These are phyloP conservation scores for Neonectria sp. DNA, from an alignment of 2,329 filamentous ascomycete species.

Conservation along the genomic window DNA sequence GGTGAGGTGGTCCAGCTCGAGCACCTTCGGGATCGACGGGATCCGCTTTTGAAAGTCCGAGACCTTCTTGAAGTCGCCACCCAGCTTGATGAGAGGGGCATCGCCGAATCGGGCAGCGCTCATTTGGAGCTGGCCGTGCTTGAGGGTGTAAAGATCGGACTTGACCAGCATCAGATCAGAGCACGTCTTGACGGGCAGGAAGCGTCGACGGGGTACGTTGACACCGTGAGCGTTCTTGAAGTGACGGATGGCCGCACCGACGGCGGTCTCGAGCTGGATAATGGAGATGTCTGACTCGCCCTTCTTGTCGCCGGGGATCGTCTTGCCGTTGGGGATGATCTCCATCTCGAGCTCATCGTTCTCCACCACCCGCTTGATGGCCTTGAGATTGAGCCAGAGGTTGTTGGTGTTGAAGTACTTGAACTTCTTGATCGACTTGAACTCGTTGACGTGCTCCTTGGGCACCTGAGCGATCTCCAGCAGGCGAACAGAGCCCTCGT, in stretches of 20 bases:
- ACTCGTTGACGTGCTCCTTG: slow-evolving; percentile 99
- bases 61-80: slow-evolving; percentile 99
- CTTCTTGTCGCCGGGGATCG: slow-evolving; percentile 99
- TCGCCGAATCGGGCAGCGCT: slow-evolving; percentile 97
- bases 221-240: slow-evolving; percentile 99
- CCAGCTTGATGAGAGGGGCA: slow-evolving; percentile 98
- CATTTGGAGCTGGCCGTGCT: slow-evolving; percentile 98
- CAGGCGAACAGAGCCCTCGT: slow-evolving; percentile 95
- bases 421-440: slow-evolving; percentile 99
- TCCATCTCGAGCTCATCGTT: slow-evolving; percentile 99
- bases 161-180: slow-evolving; percentile 99
- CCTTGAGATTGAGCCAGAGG: slow-evolving; percentile 99
- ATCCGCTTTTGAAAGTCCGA: slow-evolving; percentile 95
- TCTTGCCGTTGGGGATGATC: slow-evolving; percentile 99
- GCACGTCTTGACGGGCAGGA: slow-evolving; percentile 99
- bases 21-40: slow-evolving; percentile 89
- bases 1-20: slow-evolving; percentile 94
- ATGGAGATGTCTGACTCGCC: slow-evolving; percentile 98
- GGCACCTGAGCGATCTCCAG: slow-evolving; percentile 99
- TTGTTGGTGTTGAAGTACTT: slow-evolving; percentile 99
- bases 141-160: slow-evolving; percentile 98
- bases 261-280: slow-evolving; percentile 97
- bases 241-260: slow-evolving; percentile 98
- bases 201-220: slow-evolving; percentile 96
- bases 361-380: slow-evolving; percentile 98